Evolutionary conservation across 352 stramenopile species (phyloP).

Genomic region (Albugo candida): DNA sequence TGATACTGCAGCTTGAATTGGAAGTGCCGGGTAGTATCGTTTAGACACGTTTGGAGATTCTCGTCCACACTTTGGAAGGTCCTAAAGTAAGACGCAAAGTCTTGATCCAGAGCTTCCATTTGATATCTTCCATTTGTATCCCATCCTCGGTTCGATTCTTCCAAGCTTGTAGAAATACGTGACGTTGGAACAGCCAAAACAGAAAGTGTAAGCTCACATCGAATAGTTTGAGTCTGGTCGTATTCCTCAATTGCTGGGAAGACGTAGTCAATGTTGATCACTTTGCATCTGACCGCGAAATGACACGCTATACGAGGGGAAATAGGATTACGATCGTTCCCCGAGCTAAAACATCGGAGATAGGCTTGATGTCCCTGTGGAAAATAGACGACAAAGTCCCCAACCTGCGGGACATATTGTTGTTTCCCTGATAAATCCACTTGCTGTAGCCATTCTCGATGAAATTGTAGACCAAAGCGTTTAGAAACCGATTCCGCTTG

Average conservation of each 20-base stretch:
- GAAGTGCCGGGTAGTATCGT: constrained; percentile 22
- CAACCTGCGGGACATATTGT: constrained; percentile 61
- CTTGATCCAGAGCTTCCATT: constrained; percentile 1
- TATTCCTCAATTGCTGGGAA: constrained; percentile 46
- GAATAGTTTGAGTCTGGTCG: constrained; percentile 32
- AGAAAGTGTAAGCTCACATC: constrained; percentile 44
- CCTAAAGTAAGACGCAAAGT: constrained; percentile 22
- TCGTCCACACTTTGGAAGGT: constrained; percentile 48
- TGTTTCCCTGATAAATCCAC: constrained; percentile 23
- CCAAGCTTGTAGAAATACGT: constrained; percentile 7
- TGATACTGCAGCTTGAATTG: constrained; percentile 53
- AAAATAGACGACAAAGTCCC: constrained; percentile 69
- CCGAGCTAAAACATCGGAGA: constrained; percentile 17
- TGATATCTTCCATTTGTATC: constrained; percentile 19
- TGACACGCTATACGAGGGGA: constrained; percentile 23
- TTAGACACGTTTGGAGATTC: constrained; percentile 16
- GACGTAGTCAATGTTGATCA: constrained; percentile 52
- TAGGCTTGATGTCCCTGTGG: constrained; percentile 48
- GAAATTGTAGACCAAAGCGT: constrained; percentile 44
- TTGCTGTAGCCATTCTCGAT: constrained; percentile 64
- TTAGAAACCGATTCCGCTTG: constrained; percentile 22
- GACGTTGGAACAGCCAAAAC: constrained; percentile 35
- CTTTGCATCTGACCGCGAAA: constrained; percentile 52
- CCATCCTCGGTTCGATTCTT: background rate
- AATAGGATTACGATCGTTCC: too few species aligned